Evolutionary conservation across 169 alveolate genomes (phyloP).

Genomic region (Babesia divergens): DNA sequence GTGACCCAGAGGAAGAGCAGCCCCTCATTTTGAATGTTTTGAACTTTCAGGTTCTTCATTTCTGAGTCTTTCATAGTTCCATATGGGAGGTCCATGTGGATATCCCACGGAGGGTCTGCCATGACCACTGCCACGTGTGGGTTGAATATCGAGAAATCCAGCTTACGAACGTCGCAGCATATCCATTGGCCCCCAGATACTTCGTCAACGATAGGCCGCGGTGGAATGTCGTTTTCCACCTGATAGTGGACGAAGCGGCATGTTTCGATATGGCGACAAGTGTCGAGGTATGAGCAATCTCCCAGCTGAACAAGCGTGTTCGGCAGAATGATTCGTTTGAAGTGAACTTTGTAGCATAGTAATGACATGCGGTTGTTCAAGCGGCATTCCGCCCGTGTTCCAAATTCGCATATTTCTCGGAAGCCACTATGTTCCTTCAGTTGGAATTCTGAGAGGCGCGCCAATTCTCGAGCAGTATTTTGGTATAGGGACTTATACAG

Average conservation of each 20-base stretch:
- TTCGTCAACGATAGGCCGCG: constrained; percentile 25
- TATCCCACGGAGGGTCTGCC: constrained; percentile 98
- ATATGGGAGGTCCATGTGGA: constrained; percentile 93
- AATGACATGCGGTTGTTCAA: constrained; percentile 35
- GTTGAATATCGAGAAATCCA: constrained; percentile 85
- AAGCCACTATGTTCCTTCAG: constrained; percentile 68
- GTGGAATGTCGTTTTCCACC: constrained; percentile 62
- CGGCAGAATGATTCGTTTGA: constrained; percentile 64
- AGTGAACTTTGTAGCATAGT: constrained; percentile 62
- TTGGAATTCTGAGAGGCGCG: constrained; percentile 23
- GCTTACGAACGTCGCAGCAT: constrained; percentile 80
- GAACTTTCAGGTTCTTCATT: constrained; percentile 85
- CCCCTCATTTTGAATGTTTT: constrained; percentile 88
- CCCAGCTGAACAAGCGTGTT: constrained; percentile 78
- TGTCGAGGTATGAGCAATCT: constrained; percentile 92
- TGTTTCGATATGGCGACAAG: constrained; percentile 89
- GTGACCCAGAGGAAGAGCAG: constrained; percentile 94
- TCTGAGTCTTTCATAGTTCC: constrained; percentile 92
- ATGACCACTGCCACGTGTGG: constrained; percentile 88
- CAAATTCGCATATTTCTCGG: constrained; percentile 66
- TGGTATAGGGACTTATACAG: constrained; percentile 59
- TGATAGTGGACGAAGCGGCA: constrained; percentile 90
- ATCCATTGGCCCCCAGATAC: constrained; percentile 78
- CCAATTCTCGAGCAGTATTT: constrained; percentile 62
- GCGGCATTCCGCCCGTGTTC: constrained; percentile 69